phyloP scores from a whole-genome alignment of 106 monocot genomes.

The Allium fistulosum region DNA sequence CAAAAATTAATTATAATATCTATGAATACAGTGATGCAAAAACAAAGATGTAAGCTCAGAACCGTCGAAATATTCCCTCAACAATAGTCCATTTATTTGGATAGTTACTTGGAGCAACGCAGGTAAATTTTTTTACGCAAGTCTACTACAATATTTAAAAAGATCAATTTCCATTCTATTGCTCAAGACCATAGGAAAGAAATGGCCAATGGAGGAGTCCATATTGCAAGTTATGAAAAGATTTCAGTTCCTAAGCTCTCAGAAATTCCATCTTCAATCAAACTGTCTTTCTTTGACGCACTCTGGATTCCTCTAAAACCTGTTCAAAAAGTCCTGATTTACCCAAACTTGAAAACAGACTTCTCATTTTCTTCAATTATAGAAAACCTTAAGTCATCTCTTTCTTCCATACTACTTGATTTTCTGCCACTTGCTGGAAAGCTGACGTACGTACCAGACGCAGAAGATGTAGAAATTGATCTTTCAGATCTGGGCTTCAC shows the following conservation, averaged over 20 bases:
- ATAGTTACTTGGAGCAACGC: too few species aligned
- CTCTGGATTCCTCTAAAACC: conserved; percentile 19
- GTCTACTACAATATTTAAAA: too few species aligned
- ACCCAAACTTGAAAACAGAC: not conserved
- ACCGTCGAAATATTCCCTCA: too few species aligned
- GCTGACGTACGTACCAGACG: conserved; percentile 20
- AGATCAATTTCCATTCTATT: too few species aligned
- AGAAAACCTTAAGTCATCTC: conserved; percentile 20
- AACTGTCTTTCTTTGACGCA: conserved; percentile 34
- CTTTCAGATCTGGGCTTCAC: conserved; percentile 21
- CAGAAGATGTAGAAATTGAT: conserved; percentile 18
- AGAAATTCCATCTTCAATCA: not conserved
- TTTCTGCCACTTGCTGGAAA: conserved; percentile 28
- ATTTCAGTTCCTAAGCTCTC: not conserved
- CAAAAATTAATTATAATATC: too few species aligned
- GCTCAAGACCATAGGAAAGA: too few species aligned
- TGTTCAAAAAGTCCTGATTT: conserved; percentile 29
- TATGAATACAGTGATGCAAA: too few species aligned
- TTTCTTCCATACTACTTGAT: conserved; percentile 20
- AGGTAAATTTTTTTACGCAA: too few species aligned
- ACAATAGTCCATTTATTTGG: too few species aligned
- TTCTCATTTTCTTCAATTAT: conserved; percentile 11
- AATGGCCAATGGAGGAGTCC: not conserved
- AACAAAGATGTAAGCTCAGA: too few species aligned
- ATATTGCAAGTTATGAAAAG: not conserved